Conservation (phyloP, 2,329 filamentous ascomycete genomes). For the Coniella lustricola region DNA sequence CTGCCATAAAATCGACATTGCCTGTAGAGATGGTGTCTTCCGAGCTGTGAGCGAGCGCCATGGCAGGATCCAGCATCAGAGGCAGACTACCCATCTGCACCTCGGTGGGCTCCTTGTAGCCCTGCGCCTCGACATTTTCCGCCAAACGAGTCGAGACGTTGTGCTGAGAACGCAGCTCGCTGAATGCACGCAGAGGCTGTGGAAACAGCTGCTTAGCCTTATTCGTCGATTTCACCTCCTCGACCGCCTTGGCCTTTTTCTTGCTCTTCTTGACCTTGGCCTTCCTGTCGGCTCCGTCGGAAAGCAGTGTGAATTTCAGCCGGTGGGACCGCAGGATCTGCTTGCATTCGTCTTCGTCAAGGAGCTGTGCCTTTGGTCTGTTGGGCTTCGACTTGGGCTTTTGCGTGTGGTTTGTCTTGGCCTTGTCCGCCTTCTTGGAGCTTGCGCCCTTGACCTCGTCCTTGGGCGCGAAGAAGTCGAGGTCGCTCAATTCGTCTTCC, state of each 20-base stretch:
- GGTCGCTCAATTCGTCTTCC: slow-evolving; percentile 34
- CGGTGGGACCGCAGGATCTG: slow-evolving; percentile 72
- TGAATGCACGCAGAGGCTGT: slow-evolving; percentile 71
- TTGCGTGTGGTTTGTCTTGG: slow-evolving; percentile 8
- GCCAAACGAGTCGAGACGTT: slow-evolving; percentile 66
- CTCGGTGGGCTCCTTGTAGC: slow-evolving; percentile 83
- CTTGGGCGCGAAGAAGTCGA: slow-evolving; percentile 55
- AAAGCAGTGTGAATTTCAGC: slow-evolving; percentile 75
- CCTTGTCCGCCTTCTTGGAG: slow-evolving; percentile 17
- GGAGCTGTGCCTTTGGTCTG: slow-evolving; percentile 28
- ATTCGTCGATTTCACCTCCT: slow-evolving; percentile 46
- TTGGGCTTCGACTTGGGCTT: slow-evolving; percentile 17
- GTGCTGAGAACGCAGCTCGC: slow-evolving; percentile 63
- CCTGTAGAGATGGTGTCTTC: slow-evolving; percentile 27
- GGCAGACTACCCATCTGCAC: slow-evolving; percentile 86
- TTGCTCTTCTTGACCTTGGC: slow-evolving; percentile 41
- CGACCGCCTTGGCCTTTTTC: slow-evolving; percentile 43
- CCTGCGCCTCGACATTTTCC: slow-evolving; percentile 75
- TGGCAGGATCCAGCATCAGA: slow-evolving; percentile 57
- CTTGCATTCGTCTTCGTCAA: slow-evolving; percentile 66
- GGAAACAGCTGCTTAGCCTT: slow-evolving; percentile 61
- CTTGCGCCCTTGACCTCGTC: slow-evolving; percentile 21
- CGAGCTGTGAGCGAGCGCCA: slow-evolving; percentile 36
- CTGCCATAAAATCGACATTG: slow-evolving; percentile 68
- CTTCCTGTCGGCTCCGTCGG: slow-evolving; percentile 40